Percentiles rank a stretch among this genome's conserved stretches.
These are phyloP conservation scores for Rhodomyrtus tomentosa DNA, from an alignment of 345 rosid species.

Conservation along the genomic window DNA sequence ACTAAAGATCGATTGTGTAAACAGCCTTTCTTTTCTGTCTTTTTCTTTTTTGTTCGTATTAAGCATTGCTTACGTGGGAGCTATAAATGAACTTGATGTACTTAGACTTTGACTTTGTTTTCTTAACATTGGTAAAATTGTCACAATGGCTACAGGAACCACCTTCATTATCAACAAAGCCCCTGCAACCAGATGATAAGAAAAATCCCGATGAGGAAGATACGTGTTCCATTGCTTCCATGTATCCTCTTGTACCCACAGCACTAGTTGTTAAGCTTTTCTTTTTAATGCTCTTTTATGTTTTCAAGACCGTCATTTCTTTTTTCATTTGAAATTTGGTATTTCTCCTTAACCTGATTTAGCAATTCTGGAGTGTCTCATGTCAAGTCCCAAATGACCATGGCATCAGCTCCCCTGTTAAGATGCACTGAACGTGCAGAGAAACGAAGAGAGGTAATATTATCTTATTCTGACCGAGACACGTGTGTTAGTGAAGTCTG, in stretches of 20 bases:
- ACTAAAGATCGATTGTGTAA: background rate
- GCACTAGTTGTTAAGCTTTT: background rate
- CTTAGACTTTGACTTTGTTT: background rate
- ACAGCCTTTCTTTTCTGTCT: background rate
- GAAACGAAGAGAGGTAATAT: slow-evolving; percentile 67
- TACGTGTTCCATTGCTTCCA: slow-evolving; percentile 62
- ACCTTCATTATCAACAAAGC: slow-evolving; percentile 33
- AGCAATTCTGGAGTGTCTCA: slow-evolving; percentile 52
- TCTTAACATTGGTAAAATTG: background rate
- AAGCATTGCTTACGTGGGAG: background rate
- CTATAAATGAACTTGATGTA: background rate
- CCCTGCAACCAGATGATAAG: slow-evolving; percentile 38
- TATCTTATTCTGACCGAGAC: background rate
- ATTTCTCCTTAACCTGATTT: slow-evolving; percentile 41
- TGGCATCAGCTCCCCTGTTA: slow-evolving; percentile 76
- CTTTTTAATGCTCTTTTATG: background rate
- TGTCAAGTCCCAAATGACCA: slow-evolving; percentile 39
- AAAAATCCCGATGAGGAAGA: slow-evolving; percentile 75
- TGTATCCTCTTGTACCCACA: slow-evolving; percentile 44
- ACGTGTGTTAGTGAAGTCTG: background rate
- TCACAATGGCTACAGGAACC: background rate
- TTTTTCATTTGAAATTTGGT: background rate
- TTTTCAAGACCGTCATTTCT: background rate
- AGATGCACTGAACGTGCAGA: slow-evolving; percentile 65
- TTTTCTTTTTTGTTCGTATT: background rate